A percentile compares a stretch with the other conserved stretches of the same genome.
Evolutionary conservation across 805 yeast species (phyloP).

Genomic region (Metschnikowia gelsemii): DNA sequence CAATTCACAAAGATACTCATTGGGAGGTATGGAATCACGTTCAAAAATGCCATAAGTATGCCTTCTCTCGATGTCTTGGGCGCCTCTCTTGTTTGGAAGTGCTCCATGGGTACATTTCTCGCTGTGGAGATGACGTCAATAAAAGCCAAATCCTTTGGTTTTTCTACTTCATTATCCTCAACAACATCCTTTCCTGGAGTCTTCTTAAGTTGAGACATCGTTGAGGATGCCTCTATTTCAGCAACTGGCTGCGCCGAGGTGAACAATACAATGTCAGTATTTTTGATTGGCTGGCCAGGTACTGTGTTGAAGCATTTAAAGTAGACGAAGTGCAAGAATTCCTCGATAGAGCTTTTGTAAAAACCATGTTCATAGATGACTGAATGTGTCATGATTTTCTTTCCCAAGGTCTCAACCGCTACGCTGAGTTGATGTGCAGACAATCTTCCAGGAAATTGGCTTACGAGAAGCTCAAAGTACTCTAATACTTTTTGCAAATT

Average conservation of each 20-base stretch:
- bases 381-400: conserved; percentile 33
- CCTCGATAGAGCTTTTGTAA: conserved; percentile 25
- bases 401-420: conserved; percentile 57
- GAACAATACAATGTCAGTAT: conserved; percentile 17
- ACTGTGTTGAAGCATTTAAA: conserved; percentile 37
- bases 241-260: conserved; percentile 40
- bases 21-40: conserved; percentile 53
- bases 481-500: conserved; percentile 23
- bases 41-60: conserved; percentile 45
- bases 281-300: conserved; percentile 30
- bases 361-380: conserved; percentile 11
- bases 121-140: conserved; percentile 18
- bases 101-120: conserved; percentile 16
- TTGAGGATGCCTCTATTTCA: conserved; percentile 38
- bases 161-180: conserved; percentile 30
- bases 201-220: conserved; percentile 30
- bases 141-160: conserved; percentile 30
- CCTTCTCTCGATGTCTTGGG: conserved; percentile 51
- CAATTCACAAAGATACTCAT: conserved; percentile 41
- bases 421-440: conserved; percentile 55
- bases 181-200: conserved; percentile 25
- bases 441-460: conserved; percentile 56
- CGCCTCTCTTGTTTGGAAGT: conserved; percentile 25
- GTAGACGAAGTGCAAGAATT: conserved; percentile 45
- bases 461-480: conserved; percentile 48